Base-by-base conservation (phyloP, 129 eudicot genomes). In the Solidago caesia region DNA sequence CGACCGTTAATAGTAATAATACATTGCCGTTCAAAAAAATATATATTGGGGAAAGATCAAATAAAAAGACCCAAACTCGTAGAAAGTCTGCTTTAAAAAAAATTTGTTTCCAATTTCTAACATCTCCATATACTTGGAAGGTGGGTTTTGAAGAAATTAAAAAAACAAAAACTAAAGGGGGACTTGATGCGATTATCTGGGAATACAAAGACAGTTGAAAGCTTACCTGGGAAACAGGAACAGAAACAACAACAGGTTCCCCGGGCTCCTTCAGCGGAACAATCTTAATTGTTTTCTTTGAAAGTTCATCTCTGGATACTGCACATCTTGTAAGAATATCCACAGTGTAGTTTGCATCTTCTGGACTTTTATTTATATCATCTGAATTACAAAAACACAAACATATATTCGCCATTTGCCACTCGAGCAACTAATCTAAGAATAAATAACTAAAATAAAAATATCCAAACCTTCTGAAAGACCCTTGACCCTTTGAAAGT, bases 241-340 rank as follows among this genome's bases (percentile, higher is more conserved):
- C 70, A 42, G 99, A 87, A 64, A 95, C 82, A 67, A 95, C 97
- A 69, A 85, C 91, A 44, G 99, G 97, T 76, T 95, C 99, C 65
- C 99, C 99, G 14, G 78, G 82, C 45, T 87, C 90, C 78, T 87
- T 91, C 64, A 95, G 74, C 16, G 93, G 89, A 82, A 91, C 80
- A 27, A 95, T 84, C 77, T 77, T 91, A 27, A 88, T 82, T 60
- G 86, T 84, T 64, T 84, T 94, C 80, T 80, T 91, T 49, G 82
- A 88, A 65, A 82, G 82, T 62, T 83, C 89, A 78, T 91, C 96
- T 80, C 77, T 95, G 39, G 73, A 77, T 47, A 95, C 91, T 11
- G 70, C 68, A 79, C 99, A 95, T 85, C 91, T 88, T 12, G 97
- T 87, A 63, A 95, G 94, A 71, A 95, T 67, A 80, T 95, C 99